phyloP scores from a whole-genome alignment of 208 protist species.

The Trypanosoma melophagium region DNA sequence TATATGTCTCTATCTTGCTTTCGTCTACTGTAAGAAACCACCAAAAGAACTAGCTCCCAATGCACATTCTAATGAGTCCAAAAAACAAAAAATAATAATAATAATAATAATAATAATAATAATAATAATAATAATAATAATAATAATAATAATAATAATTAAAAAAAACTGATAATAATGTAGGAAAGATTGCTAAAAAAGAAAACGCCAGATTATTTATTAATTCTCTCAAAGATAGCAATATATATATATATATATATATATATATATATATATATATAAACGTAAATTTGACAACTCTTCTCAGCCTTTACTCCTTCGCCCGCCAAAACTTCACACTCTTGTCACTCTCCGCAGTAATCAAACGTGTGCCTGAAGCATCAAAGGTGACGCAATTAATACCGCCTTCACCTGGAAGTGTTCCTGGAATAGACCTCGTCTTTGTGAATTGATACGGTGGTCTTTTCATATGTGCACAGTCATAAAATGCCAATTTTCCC shows the following conservation, averaged over 20 bases:
- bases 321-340: constrained; percentile 94
- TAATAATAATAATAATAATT: constrained; percentile 2
- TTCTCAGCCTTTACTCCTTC: constrained; percentile 37
- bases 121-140: neutral
- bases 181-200: neutral
- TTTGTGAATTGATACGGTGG: constrained; percentile 71
- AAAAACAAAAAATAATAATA: neutral
- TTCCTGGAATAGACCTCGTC: constrained; percentile 81
- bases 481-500: constrained; percentile 94
- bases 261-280: neutral
- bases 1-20: neutral
- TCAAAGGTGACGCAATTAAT: constrained; percentile 94
- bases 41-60: neutral
- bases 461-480: constrained; percentile 94
- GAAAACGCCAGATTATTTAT: neutral
- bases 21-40: neutral
- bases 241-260: neutral
- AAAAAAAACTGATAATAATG: neutral
- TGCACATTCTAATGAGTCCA: constrained; percentile 1
- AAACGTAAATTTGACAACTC: neutral
- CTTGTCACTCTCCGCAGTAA: constrained; percentile 99
- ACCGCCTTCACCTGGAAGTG: constrained; percentile 87
- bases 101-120: constrained; percentile 5
- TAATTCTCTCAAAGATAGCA: neutral
- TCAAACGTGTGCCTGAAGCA: constrained; percentile 95